phyloP scores from a whole-genome alignment of 768 basidiomycete species.

The Solioccasus polychromus region DNA sequence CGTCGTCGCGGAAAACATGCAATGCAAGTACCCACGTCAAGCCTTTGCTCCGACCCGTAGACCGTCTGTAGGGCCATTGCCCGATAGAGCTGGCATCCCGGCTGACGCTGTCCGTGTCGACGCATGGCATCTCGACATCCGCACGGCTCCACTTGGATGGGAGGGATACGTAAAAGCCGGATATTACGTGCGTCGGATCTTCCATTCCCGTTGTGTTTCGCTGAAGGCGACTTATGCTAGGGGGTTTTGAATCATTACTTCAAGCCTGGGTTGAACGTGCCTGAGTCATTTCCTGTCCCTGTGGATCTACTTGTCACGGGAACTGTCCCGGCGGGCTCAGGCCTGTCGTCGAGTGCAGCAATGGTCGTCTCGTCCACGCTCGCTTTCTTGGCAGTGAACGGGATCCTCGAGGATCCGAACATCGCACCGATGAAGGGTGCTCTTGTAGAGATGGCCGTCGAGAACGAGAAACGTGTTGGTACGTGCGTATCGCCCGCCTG shows the following conservation, averaged over 20 bases:
- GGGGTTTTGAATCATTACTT: slow-evolving; percentile 70
- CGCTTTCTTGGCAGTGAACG: slow-evolving; percentile 75
- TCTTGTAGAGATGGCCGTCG: slow-evolving; percentile 76
- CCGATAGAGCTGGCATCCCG: slow-evolving; percentile 30
- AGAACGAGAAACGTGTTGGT: slow-evolving; percentile 83
- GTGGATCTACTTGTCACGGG: slow-evolving; percentile 80
- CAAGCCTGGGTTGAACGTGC: slow-evolving; percentile 14
- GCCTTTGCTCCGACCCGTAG: slow-evolving; percentile 53
- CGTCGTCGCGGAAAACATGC: slow-evolving; percentile 62
- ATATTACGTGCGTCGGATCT: slow-evolving; percentile 57
- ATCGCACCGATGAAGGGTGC: slow-evolving; percentile 51
- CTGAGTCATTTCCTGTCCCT: slow-evolving; percentile 42
- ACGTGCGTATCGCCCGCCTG: slow-evolving; percentile 6
- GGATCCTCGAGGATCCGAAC: slow-evolving; percentile 41
- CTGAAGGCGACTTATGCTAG: slow-evolving; percentile 28
- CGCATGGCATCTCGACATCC: slow-evolving; percentile 72
- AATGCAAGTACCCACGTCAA: slow-evolving; percentile 55
- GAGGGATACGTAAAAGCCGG: slow-evolving; percentile 88
- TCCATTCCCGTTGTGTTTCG: neutral
- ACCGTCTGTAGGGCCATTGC: slow-evolving; percentile 19
- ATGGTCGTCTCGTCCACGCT: slow-evolving; percentile 88
- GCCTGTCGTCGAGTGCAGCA: slow-evolving; percentile 84
- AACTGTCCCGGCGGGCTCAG: slow-evolving; percentile 82
- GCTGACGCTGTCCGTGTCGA: slow-evolving; percentile 39
- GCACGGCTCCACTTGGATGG: slow-evolving; percentile 66